Base-by-base conservation (phyloP, 345 rosid genomes). In the Gossypium australe region DNA sequence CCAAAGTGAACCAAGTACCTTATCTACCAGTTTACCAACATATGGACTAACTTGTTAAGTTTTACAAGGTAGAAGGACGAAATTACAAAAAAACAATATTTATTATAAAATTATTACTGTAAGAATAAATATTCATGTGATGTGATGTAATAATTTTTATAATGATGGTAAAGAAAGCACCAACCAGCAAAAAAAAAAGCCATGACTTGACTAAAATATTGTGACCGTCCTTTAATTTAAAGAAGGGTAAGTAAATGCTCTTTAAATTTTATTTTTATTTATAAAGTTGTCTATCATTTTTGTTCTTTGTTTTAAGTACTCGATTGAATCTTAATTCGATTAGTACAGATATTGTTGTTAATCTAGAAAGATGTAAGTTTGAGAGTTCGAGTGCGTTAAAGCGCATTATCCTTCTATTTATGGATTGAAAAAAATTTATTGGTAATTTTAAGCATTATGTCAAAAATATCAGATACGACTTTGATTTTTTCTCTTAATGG, bases 361-460 rank as follows among this genome's bases (percentile, higher is more conserved):
- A 34, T 34, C 6, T 34, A 34, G 0, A 1, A 6, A 6, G 0
- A 34, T 1, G 1, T 34, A 0, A 34, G 0, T 34, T 34, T 0
- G 41, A 34, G 7, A 34, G 0, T 34, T 34, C 0, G 7, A 34
- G 7, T 34, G 0, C 0, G 0, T 5, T 34, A 1, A 34, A 34
- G 0, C 1, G 0, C 1, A 34, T 34, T 34, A 34, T 34, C 0
- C 1, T 34, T 0, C 0, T 34, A 34, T 5, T 34, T 34, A 34
- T 34, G 0, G 0, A 0, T 34, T 34, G 0, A 1, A 34, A 1
- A 34, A 0, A 34, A 0, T 0, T 6, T 34, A 34, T 5, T 0
- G 0, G 1, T 34, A 34, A 34, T 34, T 34, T 34, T 34, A 34
- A 5, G 0, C 0, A 34, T 34, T 34, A 1, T 34, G 0, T 5